These are phyloP conservation scores for Fibroporia radiculosa DNA, from an alignment of 768 basidiomycete genomes.

Conservation along the genomic window DNA sequence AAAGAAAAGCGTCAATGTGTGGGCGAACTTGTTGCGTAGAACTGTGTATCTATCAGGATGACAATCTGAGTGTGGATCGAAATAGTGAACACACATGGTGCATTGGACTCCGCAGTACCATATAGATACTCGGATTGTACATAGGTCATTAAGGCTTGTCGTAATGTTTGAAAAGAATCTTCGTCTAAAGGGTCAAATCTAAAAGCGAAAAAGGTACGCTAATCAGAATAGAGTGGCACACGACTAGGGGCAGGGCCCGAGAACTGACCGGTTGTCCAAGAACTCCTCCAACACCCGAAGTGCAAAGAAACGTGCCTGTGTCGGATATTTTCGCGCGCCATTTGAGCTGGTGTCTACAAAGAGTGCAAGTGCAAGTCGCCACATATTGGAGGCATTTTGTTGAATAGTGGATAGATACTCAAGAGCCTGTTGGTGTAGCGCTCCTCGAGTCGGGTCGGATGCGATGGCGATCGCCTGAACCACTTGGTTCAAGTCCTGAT, in stretches of 20 bases:
- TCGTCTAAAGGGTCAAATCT: constrained; percentile 65
- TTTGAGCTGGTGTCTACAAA: constrained; percentile 57
- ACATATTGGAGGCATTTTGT: constrained; percentile 65
- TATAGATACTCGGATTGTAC: constrained; percentile 84
- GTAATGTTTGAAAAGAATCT: constrained; percentile 62
- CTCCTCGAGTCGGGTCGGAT: constrained; percentile 63
- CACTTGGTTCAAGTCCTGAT: constrained; percentile 67
- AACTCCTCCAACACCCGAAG: constrained; percentile 77
- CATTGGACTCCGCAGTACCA: constrained; percentile 75
- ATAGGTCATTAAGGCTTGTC: constrained; percentile 72
- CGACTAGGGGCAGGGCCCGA: background rate
- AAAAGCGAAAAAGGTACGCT: too few relatives aligned
- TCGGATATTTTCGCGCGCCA: constrained; percentile 59
- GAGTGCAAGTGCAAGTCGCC: constrained; percentile 73
- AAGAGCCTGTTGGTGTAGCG: constrained; percentile 80
- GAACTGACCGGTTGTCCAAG: constrained; percentile 70
- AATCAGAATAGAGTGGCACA: background rate
- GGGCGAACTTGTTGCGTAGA: constrained; percentile 91
- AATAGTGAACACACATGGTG: constrained; percentile 56
- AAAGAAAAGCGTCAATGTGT: constrained; percentile 84
- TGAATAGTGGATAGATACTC: constrained; percentile 75
- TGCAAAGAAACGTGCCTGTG: constrained; percentile 74
- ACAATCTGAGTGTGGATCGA: background rate
- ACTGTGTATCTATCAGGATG: constrained; percentile 35
- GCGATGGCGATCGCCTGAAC: constrained; percentile 86